Percentiles rank a stretch among this genome's conserved stretches.
phyloP scores from a whole-genome alignment of 805 yeast species.

The Cyberlindnera xishuangbannaensis region DNA sequence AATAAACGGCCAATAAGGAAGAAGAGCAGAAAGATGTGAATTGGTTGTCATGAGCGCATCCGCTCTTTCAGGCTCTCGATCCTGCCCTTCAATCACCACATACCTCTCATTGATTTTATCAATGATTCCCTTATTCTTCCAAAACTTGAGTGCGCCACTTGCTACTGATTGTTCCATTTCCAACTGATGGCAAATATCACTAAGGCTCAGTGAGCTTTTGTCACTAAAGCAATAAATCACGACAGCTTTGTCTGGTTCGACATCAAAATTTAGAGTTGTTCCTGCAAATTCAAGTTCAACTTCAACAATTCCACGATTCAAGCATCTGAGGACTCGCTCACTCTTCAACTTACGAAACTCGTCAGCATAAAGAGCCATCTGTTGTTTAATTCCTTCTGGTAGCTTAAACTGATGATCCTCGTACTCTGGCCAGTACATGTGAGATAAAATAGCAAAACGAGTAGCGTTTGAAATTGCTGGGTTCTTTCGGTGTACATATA shows the following conservation, averaged over 20 bases:
- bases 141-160: constrained; percentile 40
- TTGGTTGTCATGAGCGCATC: constrained; percentile 1
- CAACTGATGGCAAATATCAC: constrained; percentile 30
- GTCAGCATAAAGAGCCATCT: constrained; percentile 38
- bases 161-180: constrained; percentile 39
- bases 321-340: constrained; percentile 53
- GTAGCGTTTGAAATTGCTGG: constrained; percentile 25
- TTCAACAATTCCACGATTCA: constrained; percentile 56
- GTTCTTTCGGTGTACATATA: constrained; percentile 27
- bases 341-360: constrained; percentile 40
- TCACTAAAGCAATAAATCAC: constrained; percentile 46
- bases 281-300: constrained; percentile 53
- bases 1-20: constrained; percentile 41
- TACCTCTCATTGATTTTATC: constrained; percentile 24
- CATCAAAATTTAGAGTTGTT: constrained; percentile 36
- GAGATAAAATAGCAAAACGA: constrained; percentile 63
- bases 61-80: neutral
- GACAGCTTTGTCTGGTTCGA: constrained; percentile 65
- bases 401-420: constrained; percentile 28
- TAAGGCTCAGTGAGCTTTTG: constrained; percentile 23
- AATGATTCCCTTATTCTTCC: constrained; percentile 60
- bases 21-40: constrained; percentile 1
- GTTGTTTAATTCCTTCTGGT: constrained; percentile 40
- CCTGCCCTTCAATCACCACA: constrained; percentile 11
- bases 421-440: constrained; percentile 70